Base-by-base conservation (phyloP, 2,329 filamentous ascomycete genomes). In the Talaromyces sp. region DNA sequence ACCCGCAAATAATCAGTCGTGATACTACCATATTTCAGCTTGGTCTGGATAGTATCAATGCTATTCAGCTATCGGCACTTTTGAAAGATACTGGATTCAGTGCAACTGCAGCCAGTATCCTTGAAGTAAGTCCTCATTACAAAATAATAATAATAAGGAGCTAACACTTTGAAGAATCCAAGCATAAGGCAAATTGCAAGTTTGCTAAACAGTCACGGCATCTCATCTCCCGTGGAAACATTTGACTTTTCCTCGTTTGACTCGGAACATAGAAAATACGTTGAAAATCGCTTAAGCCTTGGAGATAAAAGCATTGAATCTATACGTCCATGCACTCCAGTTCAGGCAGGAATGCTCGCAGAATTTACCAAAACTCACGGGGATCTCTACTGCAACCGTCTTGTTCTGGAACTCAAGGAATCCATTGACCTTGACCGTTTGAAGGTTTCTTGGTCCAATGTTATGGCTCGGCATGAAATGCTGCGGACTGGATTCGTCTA, bases 11-110 rank as follows among this genome's bases (percentile, higher is more conserved):
- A 0, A 87, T 96, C 54, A 68, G 72, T 3, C 81, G 81, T 12
- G 71, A 83, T 9, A 91, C 87, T 0, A 92, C 90, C 0, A 91
- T 98, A 56, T 96, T 94, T 68, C 87, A 89, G 62, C 84, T 96
- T n/a, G 94, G 94, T 0, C 79, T 97, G 3, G 93, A 97, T 74
- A 97, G 93, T 71, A 95, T 98, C 69, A 93, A 89, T 63, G 90
- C 92, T 0, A 82, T 86, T 16, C 92, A 96, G 69, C 81, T 96
- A 9, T 90, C 92, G 0, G 82, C 85, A 1, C 77, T 82, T 30
- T 78, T 97, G 16, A 85, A 89, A 18, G 83, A 81, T 44, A 69
- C 82, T 18, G 87, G 87, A 0, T 78, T 87, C 44, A 69, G 73
- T 1, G 75, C 92, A 0, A 85, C 86, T 1, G 87, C 90, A 0